Percentiles rank a stretch among this genome's conserved stretches.
phyloP scores from a whole-genome alignment of 495 filamentous ascomycete genomes.

The Penicillium malachiteum region DNA sequence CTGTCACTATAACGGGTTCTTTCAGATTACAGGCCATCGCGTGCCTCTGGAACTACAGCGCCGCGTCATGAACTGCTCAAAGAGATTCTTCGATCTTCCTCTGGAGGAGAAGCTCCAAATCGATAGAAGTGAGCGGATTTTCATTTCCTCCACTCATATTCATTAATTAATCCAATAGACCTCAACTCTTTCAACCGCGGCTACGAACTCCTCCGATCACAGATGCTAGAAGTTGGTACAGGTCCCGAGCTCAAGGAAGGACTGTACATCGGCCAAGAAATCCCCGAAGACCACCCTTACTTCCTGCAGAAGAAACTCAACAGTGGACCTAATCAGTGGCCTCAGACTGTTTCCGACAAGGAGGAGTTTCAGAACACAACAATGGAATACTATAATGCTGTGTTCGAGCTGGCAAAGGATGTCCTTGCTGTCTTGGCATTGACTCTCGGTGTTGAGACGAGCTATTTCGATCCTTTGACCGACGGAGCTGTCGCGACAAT shows the following conservation, averaged over 20 bases:
- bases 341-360: constrained; percentile 35
- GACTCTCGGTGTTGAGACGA: constrained; percentile 35
- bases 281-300: constrained; percentile 40
- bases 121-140: constrained; percentile 32
- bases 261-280: constrained; percentile 48
- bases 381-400: constrained; percentile 48
- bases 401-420: constrained; percentile 34
- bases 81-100: constrained; percentile 51
- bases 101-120: constrained; percentile 52
- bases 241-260: constrained; percentile 54
- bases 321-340: constrained; percentile 52
- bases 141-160: not conserved
- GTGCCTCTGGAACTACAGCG: constrained; percentile 34
- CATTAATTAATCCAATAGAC: constrained; percentile 19
- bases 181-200: constrained; percentile 43
- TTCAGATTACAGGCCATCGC: constrained; percentile 49
- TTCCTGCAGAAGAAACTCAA: constrained; percentile 34
- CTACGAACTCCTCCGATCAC: constrained; percentile 50
- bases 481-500: constrained; percentile 42
- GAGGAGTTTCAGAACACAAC: constrained; percentile 46
- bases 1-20: constrained; percentile 48
- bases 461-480: constrained; percentile 32
- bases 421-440: constrained; percentile 28
- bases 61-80: constrained; percentile 35
- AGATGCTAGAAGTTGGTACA: constrained; percentile 46